phyloP scores from a whole-genome alignment of 1,284 basidiomycete genomes.

The Pterulicium gracile region DNA sequence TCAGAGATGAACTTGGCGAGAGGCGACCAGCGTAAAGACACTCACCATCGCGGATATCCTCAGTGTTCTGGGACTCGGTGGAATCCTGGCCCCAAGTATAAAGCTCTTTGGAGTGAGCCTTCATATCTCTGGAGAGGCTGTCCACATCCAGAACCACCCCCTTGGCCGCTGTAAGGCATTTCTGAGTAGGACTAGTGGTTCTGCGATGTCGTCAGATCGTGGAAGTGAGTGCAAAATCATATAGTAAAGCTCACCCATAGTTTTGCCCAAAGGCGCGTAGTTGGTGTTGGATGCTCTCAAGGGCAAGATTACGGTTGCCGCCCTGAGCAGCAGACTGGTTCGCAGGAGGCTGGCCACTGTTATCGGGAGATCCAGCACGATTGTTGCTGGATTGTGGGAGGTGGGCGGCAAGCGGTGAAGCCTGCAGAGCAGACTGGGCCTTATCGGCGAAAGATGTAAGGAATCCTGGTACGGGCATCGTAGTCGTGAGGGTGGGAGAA shows the following conservation, averaged over 20 bases:
- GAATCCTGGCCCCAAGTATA: constrained; percentile 73
- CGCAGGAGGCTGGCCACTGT: constrained; percentile 24
- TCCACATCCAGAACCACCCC: constrained; percentile 66
- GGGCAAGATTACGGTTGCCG: constrained; percentile 34
- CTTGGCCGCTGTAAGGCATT: constrained; percentile 66
- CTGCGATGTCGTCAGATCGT: constrained; percentile 20
- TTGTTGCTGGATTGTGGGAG: constrained; percentile 22
- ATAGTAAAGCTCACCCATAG: constrained; percentile 42
- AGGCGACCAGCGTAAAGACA: constrained; percentile 3
- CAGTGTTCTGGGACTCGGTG: constrained; percentile 18
- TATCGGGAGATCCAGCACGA: constrained; percentile 26
- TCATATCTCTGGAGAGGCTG: constrained; percentile 47
- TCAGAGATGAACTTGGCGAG: constrained; percentile 8
- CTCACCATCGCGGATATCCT: constrained; percentile 68
- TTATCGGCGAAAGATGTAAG: constrained; percentile 60
- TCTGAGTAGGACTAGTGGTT: constrained; percentile 51
- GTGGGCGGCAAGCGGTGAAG: constrained; percentile 43
- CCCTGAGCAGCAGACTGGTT: constrained; percentile 30
- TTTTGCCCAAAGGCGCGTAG: constrained; percentile 63
- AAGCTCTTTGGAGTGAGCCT: constrained; percentile 68
- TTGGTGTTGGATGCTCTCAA: constrained; percentile 60
- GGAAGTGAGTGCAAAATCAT: constrained; percentile 6
- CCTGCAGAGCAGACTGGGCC: constrained; percentile 56
- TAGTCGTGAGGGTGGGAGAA: constrained; percentile 4
- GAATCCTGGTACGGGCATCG: constrained; percentile 50